Percentiles rank a stretch among this genome's conserved stretches.
These are phyloP conservation scores for Xylaria digitata DNA, from an alignment of 2,329 filamentous ascomycete species.

Conservation along the genomic window DNA sequence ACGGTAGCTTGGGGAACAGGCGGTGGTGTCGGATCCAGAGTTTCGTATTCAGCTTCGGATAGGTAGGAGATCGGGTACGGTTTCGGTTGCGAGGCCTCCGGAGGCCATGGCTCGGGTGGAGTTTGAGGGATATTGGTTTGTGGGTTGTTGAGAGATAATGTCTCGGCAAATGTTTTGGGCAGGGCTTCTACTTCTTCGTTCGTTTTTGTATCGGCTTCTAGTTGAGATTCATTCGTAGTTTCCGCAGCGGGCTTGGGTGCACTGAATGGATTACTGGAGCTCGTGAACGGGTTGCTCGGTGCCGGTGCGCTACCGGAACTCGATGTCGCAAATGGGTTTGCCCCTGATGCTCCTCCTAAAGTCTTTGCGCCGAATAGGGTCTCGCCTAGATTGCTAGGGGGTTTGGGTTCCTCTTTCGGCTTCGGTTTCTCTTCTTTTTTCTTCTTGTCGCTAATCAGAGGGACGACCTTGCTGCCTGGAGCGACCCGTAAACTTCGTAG, in stretches of 20 bases:
- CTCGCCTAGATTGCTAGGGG: conserved; percentile 67
- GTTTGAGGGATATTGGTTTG: conserved; percentile 52
- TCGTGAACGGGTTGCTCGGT: conserved; percentile 70
- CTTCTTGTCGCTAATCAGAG: conserved; percentile 51
- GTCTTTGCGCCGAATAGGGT: conserved; percentile 75
- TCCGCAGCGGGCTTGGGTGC: conserved; percentile 32
- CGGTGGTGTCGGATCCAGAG: conserved; percentile 71
- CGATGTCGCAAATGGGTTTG: conserved; percentile 72
- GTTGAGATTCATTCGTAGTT: conserved; percentile 26
- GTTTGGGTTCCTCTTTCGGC: conserved; percentile 50
- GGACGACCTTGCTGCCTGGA: conserved; percentile 42
- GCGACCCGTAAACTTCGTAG: conserved; percentile 73
- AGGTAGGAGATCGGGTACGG: conserved; percentile 83
- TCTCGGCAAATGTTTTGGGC: conserved; percentile 75
- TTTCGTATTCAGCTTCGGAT: conserved; percentile 91
- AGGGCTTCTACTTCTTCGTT: conserved; percentile 52
- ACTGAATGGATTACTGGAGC: conserved; percentile 62
- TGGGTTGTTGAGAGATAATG: conserved; percentile 76
- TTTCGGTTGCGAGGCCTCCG: conserved; percentile 69
- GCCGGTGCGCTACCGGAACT: conserved; percentile 44
- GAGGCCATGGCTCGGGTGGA: conserved; percentile 80
- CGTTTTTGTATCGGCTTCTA: conserved; percentile 51
- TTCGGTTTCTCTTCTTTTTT: conserved; percentile 52
- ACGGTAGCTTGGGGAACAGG: conserved; percentile 63
- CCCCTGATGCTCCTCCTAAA: conserved; percentile 49